A percentile compares a stretch with the other conserved stretches of the same genome.
Evolutionary conservation across 2,329 filamentous ascomycete species (phyloP).

Genomic region (Botrytis porri): DNA sequence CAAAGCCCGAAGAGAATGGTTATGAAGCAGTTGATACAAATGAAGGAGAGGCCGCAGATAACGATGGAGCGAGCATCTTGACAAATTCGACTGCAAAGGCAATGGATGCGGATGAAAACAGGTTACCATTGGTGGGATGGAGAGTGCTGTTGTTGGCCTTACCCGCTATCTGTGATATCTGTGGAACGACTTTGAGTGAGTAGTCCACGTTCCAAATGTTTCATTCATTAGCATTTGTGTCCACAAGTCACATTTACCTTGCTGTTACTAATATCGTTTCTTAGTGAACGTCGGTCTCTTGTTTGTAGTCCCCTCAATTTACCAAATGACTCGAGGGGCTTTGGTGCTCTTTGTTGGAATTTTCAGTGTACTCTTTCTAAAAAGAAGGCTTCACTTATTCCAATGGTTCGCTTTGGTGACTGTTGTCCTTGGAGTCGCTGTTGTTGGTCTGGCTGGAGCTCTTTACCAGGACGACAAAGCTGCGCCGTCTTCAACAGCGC

Average conservation of each 20-base stretch:
- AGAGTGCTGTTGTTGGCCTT: conserved; percentile 74
- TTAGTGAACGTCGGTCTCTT: conserved; percentile 95
- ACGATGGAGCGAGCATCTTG: conserved; percentile 45
- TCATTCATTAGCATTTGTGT: neutral
- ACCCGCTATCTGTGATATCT: conserved; percentile 89
- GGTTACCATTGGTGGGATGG: conserved; percentile 62
- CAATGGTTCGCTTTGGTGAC: conserved; percentile 89
- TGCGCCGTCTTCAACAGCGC: conserved; percentile 39
- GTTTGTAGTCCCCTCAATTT: conserved; percentile 93
- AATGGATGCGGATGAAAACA: conserved; percentile 52
- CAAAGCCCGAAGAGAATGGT: conserved; percentile 47
- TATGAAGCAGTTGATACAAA: conserved; percentile 63
- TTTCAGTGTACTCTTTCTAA: conserved; percentile 89
- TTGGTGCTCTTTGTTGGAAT: conserved; percentile 93
- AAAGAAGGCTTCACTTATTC: conserved; percentile 74
- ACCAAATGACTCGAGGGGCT: conserved; percentile 96
- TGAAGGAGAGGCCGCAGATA: conserved; percentile 34
- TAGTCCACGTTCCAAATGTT: neutral
- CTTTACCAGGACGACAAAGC: conserved; percentile 63
- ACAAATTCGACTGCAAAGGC: conserved; percentile 51
- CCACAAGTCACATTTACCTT: neutral
- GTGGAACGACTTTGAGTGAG: conserved; percentile 66
- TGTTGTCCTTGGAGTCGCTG: conserved; percentile 81
- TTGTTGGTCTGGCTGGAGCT: conserved; percentile 86
- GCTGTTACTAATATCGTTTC: conserved; percentile 3